Evolutionary conservation across 352 stramenopile species (phyloP).

Genomic region (Pythium scleroteichum): DNA sequence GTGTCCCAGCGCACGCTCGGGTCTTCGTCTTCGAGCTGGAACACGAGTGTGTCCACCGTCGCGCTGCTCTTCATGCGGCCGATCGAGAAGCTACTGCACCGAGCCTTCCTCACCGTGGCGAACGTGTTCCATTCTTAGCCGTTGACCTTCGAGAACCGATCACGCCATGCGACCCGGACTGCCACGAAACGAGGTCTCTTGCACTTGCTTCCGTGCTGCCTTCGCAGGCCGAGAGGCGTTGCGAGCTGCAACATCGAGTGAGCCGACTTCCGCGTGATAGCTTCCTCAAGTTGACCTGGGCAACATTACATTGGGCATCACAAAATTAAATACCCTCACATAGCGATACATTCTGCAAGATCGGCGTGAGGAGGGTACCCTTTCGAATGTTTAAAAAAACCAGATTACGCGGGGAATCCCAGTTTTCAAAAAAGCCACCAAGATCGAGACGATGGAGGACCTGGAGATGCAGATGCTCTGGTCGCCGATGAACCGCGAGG

Average conservation of each 20-base stretch:
- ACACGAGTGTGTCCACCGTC: constrained; percentile 68
- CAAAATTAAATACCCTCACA: too few relatives aligned
- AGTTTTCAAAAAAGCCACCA: constrained; percentile 1
- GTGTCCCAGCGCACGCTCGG: constrained; percentile 47
- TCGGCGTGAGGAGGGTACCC: background rate
- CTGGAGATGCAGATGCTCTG: constrained; percentile 26
- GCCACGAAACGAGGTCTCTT: too few relatives aligned
- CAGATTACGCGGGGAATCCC: background rate
- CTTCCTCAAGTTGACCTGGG: too few relatives aligned
- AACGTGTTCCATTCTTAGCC: background rate
- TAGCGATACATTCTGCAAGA: too few relatives aligned
- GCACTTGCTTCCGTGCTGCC: too few relatives aligned
- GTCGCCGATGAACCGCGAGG: constrained; percentile 29
- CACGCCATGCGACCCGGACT: too few relatives aligned
- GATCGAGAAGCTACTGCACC: background rate
- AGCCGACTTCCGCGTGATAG: too few relatives aligned
- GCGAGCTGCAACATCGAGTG: too few relatives aligned
- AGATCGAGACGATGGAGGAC: constrained; percentile 23
- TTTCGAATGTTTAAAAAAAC: constrained; percentile 32
- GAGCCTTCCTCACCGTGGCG: background rate
- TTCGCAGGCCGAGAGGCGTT: too few relatives aligned
- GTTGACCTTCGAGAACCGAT: too few relatives aligned
- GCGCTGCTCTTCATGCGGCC: constrained; percentile 16
- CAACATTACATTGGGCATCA: too few relatives aligned
- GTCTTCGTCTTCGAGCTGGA: constrained; percentile 81